Base-by-base conservation (phyloP, 352 stramenopile genomes). In the Globisporangium orthogonon region DNA sequence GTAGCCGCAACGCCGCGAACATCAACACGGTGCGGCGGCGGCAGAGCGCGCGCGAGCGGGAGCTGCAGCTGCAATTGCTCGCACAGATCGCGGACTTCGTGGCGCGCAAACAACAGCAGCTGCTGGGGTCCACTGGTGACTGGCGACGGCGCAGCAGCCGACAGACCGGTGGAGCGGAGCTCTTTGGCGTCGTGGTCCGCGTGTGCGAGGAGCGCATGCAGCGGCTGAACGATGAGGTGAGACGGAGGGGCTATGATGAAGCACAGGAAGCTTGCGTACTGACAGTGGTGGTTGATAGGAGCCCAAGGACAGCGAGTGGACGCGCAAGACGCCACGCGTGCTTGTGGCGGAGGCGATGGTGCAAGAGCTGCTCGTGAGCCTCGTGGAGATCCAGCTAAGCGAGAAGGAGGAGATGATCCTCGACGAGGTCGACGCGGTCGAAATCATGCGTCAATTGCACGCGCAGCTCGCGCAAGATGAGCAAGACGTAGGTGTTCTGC, bases 321-420 rank as follows among this genome's bases (percentile, higher is more conserved):
- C 60, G 33, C 51, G 49, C 3, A 54, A 69, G 50, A 11, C 9
- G 45, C 66, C 74, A 46, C 62, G 67, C 4, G 63, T 78, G 49
- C 52, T 85, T 31, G 75, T 89, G 14, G 76, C 78, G 4, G 72
- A 87, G 60, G 78, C 78, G 3, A 81, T 89, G 53, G 76, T 87
- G 9, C 78, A 87, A 50, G 78, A 86, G 53, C 66, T 89, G 23
- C 61, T 89, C 4, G 73, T 83, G 58, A 78, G 71, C 54, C 61
- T 89, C 14, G 60, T 82, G 52, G 61, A 76, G 54, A 60, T 89
- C 29, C 63, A 71, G 9, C 70, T 80, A 51, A 71, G 73, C 31
- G 76, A 89, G 59, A 84, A 73, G 31, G 74, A 89, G 60, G 65
- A 56, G 17, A 44, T 72, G 17, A 73, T 87, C 31, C 62, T 87